Conservation (phyloP, 2,329 filamentous ascomycete species). For the Plectosphaerella plurivora region DNA sequence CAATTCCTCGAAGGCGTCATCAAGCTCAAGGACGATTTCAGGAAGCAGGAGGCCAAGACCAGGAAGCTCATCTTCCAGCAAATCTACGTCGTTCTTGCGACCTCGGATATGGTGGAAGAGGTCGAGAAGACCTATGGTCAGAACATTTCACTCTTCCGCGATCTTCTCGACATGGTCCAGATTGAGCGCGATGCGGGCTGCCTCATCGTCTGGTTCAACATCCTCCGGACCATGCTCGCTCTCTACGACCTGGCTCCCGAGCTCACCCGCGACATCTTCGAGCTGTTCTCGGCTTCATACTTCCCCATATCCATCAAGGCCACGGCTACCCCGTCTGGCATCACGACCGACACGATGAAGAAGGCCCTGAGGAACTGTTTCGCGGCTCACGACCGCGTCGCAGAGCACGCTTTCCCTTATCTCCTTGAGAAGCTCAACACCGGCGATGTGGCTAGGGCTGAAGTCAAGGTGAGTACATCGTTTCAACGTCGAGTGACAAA, state of each 20-base stretch:
- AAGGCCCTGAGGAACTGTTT: constrained; percentile 49
- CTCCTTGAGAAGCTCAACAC: constrained; percentile 54
- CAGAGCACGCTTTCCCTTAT: constrained; percentile 45
- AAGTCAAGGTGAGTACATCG: constrained; percentile 43
- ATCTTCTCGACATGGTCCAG: constrained; percentile 45
- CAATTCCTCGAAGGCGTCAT: constrained; percentile 45
- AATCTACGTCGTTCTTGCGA: constrained; percentile 37
- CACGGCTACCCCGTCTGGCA: constrained; percentile 41
- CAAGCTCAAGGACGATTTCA: constrained; percentile 53
- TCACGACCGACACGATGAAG: constrained; percentile 55
- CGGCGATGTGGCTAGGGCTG: constrained; percentile 52
- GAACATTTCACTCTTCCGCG: constrained; percentile 40
- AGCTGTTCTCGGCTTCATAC: constrained; percentile 49
- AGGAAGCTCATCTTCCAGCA: constrained; percentile 49
- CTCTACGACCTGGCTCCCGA: constrained; percentile 40
- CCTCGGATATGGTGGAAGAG: constrained; percentile 35
- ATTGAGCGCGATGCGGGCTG: constrained; percentile 54
- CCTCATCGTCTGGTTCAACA: constrained; percentile 53
- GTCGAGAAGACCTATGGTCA: constrained; percentile 39
- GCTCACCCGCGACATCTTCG: constrained; percentile 46
- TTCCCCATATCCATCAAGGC: constrained; percentile 55
- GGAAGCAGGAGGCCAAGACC: constrained; percentile 45
- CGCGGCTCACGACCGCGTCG: constrained; percentile 41
- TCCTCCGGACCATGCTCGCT: constrained; percentile 38
- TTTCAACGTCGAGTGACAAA: neutral